Conservation (phyloP, 257 asterid genomes). For the Coffea eugenioides region DNA sequence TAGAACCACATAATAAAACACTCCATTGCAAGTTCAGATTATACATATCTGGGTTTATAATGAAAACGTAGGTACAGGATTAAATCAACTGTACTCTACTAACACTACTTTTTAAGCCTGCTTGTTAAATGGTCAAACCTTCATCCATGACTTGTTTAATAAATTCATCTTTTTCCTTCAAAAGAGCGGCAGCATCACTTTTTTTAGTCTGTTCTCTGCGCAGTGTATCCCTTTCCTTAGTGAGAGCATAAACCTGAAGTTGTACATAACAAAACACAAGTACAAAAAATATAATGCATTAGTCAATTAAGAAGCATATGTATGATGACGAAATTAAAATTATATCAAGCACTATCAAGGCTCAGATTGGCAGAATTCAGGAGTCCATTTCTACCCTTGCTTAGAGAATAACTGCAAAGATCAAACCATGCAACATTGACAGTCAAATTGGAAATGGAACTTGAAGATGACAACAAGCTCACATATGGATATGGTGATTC, state of each 20-base stretch:
- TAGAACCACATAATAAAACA: background rate
- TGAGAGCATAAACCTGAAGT: slow-evolving; percentile 81
- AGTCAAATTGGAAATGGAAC: background rate
- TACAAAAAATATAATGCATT: background rate
- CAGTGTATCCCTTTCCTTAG: slow-evolving; percentile 83
- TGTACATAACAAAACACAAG: slow-evolving; percentile 22
- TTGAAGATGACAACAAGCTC: background rate
- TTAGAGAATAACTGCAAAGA: background rate
- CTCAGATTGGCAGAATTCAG: background rate
- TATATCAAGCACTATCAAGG: background rate
- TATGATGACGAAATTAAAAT: background rate
- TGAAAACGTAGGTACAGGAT: background rate
- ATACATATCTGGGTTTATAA: background rate
- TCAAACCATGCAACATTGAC: background rate
- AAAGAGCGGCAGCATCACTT: slow-evolving; percentile 92
- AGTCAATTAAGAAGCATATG: background rate
- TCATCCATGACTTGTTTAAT: slow-evolving; percentile 96
- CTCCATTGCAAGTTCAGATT: background rate
- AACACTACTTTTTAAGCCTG: slow-evolving; percentile 5
- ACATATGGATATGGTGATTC: background rate
- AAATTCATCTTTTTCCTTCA: slow-evolving; percentile 95
- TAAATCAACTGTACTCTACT: background rate
- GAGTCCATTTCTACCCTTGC: background rate
- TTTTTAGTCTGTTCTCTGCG: slow-evolving; percentile 86
- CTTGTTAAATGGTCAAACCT: slow-evolving; percentile 43